phyloP scores from a whole-genome alignment of 371 early-diverging fungal species.

The Mucor plumbeus region DNA sequence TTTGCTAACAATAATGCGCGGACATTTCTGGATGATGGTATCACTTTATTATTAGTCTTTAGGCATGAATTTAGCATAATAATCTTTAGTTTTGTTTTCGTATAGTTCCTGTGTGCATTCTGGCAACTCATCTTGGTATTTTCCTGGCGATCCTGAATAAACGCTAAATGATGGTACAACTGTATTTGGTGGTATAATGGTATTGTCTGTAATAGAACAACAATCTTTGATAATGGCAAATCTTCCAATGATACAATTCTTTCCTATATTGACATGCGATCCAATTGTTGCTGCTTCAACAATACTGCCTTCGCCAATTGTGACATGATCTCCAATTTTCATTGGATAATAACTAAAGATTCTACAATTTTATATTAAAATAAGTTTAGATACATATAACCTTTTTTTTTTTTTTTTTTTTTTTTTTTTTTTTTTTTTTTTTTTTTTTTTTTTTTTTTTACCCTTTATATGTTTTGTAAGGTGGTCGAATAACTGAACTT shows the following conservation, averaged over 20 bases:
- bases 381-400: background rate
- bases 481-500: slow-evolving; percentile 87
- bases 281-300: slow-evolving; percentile 95
- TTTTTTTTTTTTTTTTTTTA: slow-evolving; percentile 29
- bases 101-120: slow-evolving; percentile 85
- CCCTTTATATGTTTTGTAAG: slow-evolving; percentile 96
- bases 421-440: background rate
- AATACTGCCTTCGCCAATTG: slow-evolving; percentile 87
- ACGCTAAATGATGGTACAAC: slow-evolving; percentile 92
- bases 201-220: slow-evolving; percentile 85
- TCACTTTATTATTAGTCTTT: slow-evolving; percentile 38
- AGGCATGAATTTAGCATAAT: slow-evolving; percentile 76
- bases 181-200: slow-evolving; percentile 91
- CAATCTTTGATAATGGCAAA: slow-evolving; percentile 96
- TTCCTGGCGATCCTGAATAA: slow-evolving; percentile 80
- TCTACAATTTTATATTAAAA: slow-evolving; percentile 27
- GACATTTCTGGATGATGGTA: no score
- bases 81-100: slow-evolving; percentile 77
- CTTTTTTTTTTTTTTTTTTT: slow-evolving; percentile 1
- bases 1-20: no score
- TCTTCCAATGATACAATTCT: slow-evolving; percentile 92
- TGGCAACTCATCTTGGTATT: slow-evolving; percentile 78
- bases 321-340: slow-evolving; percentile 93
- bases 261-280: slow-evolving; percentile 87
- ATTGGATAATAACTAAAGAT: slow-evolving; percentile 92